Evolutionary conservation across 768 basidiomycete species (phyloP).

Genomic region (Suillus alpinus): DNA sequence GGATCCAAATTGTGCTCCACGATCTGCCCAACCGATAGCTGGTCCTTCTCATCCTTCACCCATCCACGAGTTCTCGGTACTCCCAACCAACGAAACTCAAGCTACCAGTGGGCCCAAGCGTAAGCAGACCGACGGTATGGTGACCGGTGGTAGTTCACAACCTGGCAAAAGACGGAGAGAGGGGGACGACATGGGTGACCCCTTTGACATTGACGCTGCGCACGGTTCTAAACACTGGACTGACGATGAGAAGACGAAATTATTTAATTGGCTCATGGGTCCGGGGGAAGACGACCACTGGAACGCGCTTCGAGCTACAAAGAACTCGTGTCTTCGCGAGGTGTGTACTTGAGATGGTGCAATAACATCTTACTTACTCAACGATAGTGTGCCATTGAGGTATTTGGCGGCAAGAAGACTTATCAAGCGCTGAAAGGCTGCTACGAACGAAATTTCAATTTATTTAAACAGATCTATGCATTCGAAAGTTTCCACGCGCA

Average conservation of each 20-base stretch:
- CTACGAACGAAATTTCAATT: slow-evolving; percentile 81
- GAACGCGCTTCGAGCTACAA: slow-evolving; percentile 73
- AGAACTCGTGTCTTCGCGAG: slow-evolving; percentile 81
- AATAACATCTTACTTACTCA: slow-evolving; percentile 4
- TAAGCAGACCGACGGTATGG: slow-evolving; percentile 44
- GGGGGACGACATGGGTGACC: slow-evolving; percentile 23
- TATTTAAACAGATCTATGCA: slow-evolving; percentile 79
- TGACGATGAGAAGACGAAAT: slow-evolving; percentile 74
- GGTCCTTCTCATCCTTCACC: slow-evolving; percentile 28
- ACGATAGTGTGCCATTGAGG: slow-evolving; percentile 61
- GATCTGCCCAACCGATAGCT: slow-evolving; percentile 25
- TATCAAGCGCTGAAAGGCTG: slow-evolving; percentile 84
- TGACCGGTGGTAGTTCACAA: slow-evolving; percentile 18
- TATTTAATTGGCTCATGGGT: slow-evolving; percentile 80
- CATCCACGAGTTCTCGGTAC: slow-evolving; percentile 31
- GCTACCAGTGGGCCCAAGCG: slow-evolving; percentile 32
- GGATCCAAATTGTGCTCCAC: slow-evolving; percentile 24
- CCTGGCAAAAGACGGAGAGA: slow-evolving; percentile 31
- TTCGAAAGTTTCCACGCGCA: slow-evolving; percentile 51
- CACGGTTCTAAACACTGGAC: slow-evolving; percentile 84
- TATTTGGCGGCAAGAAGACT: slow-evolving; percentile 75
- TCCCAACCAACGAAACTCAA: slow-evolving; percentile 26
- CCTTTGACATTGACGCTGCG: slow-evolving; percentile 34
- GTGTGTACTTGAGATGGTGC: slow-evolving; percentile 31
- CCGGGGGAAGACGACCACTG: slow-evolving; percentile 71